A percentile compares a stretch with the other conserved stretches of the same genome.
phyloP scores from a whole-genome alignment of 495 filamentous ascomycete genomes.

The Tricharina praecox region DNA sequence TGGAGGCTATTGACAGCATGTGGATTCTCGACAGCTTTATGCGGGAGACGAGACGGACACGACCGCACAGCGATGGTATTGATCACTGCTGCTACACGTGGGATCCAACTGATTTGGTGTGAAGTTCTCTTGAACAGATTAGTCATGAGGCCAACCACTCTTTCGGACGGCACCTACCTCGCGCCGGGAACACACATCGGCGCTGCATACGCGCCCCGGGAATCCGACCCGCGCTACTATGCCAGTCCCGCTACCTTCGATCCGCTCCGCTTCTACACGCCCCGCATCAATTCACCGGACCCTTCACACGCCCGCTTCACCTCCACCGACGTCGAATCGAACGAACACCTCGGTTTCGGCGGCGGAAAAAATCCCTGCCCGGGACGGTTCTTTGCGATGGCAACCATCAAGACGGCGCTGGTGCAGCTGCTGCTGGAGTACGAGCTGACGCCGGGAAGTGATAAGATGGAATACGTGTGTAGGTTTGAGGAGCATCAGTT shows the following conservation, averaged over 20 bases:
- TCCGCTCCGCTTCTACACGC: not conserved
- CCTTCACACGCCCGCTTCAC: not conserved
- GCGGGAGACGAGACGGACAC: not conserved
- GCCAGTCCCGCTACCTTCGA: not conserved
- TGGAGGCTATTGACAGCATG: not conserved
- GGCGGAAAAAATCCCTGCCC: not conserved
- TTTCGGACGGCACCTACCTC: not conserved
- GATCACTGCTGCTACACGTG: too few species aligned
- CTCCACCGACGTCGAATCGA: not conserved
- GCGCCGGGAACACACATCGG: not conserved
- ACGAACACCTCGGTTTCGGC: not conserved
- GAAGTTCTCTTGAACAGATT: not conserved
- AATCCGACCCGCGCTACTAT: not conserved
- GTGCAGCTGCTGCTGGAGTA: not conserved
- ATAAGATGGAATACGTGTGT: not conserved
- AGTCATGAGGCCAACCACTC: not conserved
- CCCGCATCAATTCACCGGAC: not conserved
- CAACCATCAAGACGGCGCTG: not conserved
- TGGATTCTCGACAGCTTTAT: slow-evolving; percentile 3
- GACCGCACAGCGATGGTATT: not conserved
- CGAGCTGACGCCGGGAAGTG: slow-evolving; percentile 1
- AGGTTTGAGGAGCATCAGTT: slow-evolving; percentile 1
- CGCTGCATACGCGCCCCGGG: not conserved
- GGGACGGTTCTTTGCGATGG: not conserved
- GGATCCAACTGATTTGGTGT: too few species aligned